Evolutionary conservation across 306 rosid species (phyloP).

Genomic region (Malus fusca): DNA sequence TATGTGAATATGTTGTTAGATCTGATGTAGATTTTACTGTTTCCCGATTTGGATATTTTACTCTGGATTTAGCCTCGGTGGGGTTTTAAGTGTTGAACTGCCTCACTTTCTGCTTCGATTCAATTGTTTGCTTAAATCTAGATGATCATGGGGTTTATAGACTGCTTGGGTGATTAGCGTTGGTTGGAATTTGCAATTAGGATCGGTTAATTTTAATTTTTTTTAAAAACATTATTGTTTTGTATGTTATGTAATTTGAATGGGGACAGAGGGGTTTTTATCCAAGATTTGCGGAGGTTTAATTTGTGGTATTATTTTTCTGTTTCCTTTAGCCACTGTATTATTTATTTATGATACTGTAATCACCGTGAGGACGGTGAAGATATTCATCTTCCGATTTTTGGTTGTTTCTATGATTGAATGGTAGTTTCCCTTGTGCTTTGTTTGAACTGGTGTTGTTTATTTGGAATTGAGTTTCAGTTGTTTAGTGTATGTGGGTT

Average conservation of each 20-base stretch:
- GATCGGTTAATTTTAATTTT: background rate
- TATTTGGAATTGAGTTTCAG: background rate
- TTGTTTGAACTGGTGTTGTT: background rate
- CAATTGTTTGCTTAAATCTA: background rate
- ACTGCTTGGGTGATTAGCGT: background rate
- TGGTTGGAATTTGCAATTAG: background rate
- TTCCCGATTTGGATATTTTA: conserved; percentile 15
- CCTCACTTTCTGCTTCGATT: background rate
- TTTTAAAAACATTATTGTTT: no score
- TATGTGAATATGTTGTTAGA: conserved; percentile 19
- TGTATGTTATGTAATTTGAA: background rate
- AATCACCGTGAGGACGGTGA: background rate
- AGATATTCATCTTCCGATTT: background rate
- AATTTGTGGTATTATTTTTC: background rate
- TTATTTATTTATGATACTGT: background rate
- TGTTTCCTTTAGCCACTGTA: background rate
- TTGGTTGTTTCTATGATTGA: background rate
- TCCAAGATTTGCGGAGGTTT: background rate
- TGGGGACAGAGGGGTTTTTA: background rate
- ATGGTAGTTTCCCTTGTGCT: background rate
- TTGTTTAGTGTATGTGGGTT: background rate
- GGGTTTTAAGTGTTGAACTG: background rate
- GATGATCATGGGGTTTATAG: background rate
- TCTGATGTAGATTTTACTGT: conserved; percentile 28
- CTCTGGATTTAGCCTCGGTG: background rate